Evolutionary conservation across 1,139 yeast species (phyloP).

Genomic region (Lodderomyces parapsilosis): DNA sequence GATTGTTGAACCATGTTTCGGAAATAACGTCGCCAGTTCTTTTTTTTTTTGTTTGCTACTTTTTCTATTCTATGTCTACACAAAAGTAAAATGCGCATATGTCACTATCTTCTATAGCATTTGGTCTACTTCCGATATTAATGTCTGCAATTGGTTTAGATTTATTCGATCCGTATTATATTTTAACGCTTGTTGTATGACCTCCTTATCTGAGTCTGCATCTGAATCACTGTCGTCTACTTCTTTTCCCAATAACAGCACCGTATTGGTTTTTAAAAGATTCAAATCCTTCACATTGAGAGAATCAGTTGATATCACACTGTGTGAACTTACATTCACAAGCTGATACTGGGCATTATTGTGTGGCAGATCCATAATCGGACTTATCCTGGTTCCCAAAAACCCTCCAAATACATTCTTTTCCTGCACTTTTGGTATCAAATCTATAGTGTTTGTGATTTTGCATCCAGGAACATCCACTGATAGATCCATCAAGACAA

Average conservation of each 20-base stretch:
- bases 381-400: neutral
- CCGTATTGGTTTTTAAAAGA: neutral
- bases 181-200: slow-evolving; percentile 8
- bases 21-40: neutral
- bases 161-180: neutral
- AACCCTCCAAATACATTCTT: neutral
- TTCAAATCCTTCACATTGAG: neutral
- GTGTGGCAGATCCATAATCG: neutral
- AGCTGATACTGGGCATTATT: neutral
- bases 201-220: slow-evolving; percentile 13
- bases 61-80: neutral
- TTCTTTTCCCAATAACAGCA: neutral
- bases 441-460: slow-evolving; percentile 35
- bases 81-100: neutral
- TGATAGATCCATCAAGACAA: slow-evolving; percentile 36
- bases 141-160: slow-evolving; percentile 1
- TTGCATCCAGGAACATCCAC: slow-evolving; percentile 35
- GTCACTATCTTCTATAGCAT: neutral
- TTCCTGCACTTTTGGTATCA: slow-evolving; percentile 11
- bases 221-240: slow-evolving; percentile 8
- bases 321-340: neutral
- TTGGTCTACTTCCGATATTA: slow-evolving; percentile 4
- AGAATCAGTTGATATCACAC: neutral
- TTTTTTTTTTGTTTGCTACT: neutral
- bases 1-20: neutral